Conservation (phyloP, 345 rosid genomes). For the Aethionema arabicum region DNA sequence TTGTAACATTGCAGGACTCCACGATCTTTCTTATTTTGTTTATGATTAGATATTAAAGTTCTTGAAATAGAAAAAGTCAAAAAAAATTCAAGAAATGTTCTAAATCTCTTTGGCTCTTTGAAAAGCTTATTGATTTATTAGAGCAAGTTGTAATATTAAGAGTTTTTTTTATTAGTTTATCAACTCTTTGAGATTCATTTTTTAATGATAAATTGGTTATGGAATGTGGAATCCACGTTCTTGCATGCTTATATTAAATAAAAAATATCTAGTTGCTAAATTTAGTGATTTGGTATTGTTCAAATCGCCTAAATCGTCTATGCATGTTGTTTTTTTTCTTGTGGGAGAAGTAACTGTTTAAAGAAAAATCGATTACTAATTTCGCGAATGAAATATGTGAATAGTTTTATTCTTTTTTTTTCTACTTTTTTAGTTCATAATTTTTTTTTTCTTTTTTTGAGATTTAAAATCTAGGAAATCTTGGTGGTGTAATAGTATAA, state of each 20-base stretch:
- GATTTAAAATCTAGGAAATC: no score
- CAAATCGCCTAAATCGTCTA: no score
- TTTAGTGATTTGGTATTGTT: conserved; percentile 1
- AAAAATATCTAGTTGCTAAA: conserved; percentile 18
- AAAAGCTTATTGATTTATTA: conserved; percentile 19
- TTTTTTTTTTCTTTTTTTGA: no score
- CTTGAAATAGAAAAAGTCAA: background rate
- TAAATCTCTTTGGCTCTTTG: conserved; percentile 9
- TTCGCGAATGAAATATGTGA: no score
- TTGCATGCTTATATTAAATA: background rate
- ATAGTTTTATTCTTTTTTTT: no score
- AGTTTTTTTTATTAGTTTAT: conserved; percentile 1
- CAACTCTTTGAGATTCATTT: background rate
- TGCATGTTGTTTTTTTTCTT: background rate
- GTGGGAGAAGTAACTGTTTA: conserved; percentile 12
- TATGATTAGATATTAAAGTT: background rate
- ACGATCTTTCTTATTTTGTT: conserved; percentile 21
- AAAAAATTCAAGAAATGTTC: conserved; percentile 8
- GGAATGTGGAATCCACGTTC: conserved; percentile 33
- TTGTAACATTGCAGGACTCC: conserved; percentile 6
- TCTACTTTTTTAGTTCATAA: no score
- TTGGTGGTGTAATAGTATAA: no score
- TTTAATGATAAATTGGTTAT: background rate
- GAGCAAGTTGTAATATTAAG: conserved; percentile 1
- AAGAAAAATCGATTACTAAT: no score